These are phyloP conservation scores for Heliamphora exappendiculata DNA, from an alignment of 148 eudicot species.

Conservation along the genomic window DNA sequence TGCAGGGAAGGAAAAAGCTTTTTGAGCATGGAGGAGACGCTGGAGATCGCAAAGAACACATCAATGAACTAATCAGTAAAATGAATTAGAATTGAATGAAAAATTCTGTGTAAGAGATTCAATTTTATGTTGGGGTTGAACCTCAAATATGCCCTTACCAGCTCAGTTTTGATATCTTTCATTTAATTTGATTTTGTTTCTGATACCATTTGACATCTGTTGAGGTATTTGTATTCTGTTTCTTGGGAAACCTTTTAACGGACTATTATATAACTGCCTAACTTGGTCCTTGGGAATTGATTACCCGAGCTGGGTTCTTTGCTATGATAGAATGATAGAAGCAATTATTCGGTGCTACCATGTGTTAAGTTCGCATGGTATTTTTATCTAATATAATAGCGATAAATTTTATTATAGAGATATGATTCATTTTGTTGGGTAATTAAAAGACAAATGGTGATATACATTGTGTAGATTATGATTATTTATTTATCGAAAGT, in stretches of 20 bases:
- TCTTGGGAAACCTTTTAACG: not conserved
- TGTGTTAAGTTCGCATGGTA: too few relatives aligned
- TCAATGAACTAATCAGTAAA: constrained; percentile 62
- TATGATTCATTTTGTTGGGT: too few relatives aligned
- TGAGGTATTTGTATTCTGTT: not conserved
- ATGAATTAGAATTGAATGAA: constrained; percentile 45
- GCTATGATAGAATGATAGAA: too few relatives aligned
- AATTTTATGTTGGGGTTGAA: not conserved
- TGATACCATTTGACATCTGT: not conserved
- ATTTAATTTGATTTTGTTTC: not conserved
- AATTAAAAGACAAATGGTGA: too few relatives aligned
- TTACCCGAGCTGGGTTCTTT: too few relatives aligned
- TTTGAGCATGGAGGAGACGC: constrained; percentile 72
- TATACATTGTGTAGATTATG: too few relatives aligned
- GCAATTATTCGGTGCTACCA: too few relatives aligned
- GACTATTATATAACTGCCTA: not conserved
- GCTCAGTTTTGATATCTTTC: not conserved
- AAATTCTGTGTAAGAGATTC: not conserved
- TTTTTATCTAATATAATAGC: too few relatives aligned
- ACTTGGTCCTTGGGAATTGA: too few relatives aligned
- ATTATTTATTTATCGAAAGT: too few relatives aligned
- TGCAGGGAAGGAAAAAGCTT: constrained; percentile 52
- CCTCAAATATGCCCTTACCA: not conserved
- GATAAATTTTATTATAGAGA: too few relatives aligned
- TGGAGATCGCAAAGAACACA: constrained; percentile 58